Conservation (phyloP, 768 basidiomycete genomes). For the Kwoniella botswanensis region DNA sequence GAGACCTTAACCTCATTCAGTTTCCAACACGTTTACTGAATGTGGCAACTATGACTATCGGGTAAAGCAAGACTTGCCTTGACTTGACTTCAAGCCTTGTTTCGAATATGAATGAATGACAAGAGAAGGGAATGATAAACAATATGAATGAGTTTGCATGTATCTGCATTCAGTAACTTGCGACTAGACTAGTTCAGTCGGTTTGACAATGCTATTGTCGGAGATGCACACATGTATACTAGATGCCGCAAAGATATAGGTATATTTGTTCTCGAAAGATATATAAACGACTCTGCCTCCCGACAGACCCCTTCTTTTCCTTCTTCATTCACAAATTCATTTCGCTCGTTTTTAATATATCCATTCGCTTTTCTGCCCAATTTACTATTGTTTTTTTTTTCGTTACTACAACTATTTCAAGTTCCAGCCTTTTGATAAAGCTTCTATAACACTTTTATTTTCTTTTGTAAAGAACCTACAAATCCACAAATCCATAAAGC, state of each 20-base stretch:
- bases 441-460: slow-evolving; percentile 2
- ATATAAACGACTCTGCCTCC: slow-evolving; percentile 10
- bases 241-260: too few species aligned
- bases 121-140: not conserved
- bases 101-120: not conserved
- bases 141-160: not conserved
- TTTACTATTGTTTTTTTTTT: not conserved
- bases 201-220: not conserved
- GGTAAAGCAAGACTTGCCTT: not conserved
- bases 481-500: slow-evolving; percentile 9
- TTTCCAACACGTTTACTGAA: not conserved
- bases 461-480: slow-evolving; percentile 29
- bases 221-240: not conserved
- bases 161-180: not conserved
- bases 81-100: slow-evolving; percentile 1
- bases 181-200: slow-evolving; percentile 8
- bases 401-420: slow-evolving; percentile 7
- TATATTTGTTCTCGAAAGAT: not conserved
- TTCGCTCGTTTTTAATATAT: slow-evolving; percentile 10
- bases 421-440: slow-evolving; percentile 26
- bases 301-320: not conserved
- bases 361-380: slow-evolving; percentile 11
- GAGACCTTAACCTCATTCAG: too few species aligned
- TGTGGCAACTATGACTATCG: not conserved
- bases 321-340: slow-evolving; percentile 7